Evolutionary conservation across 805 yeast species (phyloP), one percentile per base, ranked within the genome.

Genomic region (Saturnispora mendoncae): DNA sequence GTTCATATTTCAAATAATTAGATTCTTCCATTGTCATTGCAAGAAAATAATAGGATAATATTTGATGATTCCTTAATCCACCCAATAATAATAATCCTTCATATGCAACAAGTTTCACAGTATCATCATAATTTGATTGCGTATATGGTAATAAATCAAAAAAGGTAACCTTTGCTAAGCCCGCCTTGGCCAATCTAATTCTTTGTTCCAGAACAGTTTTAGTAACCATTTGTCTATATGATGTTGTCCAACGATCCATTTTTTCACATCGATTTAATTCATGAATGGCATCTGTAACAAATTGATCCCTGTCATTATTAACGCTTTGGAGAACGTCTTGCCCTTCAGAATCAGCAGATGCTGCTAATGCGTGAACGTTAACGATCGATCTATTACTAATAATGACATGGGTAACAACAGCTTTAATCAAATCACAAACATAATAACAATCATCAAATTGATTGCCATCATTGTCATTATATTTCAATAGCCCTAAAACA

Each of bases 201-300:
- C 80, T 83, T 47, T 75, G 79, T 30, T 62, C 59, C 18, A 87
- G 50, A 23, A 87, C 74, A 4, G 74, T 64, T 21, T 67, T 60
- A 14, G 87, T 69, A 30, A 84, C 64, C 28, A 69, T 47, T 43
- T 71, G 57, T 39, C 76, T 80, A 46, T 73, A 76, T 0, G 95
- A 80, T 1, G 96, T 90, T 6, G 81, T 68, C 94, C 94, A 86
- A 33, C 74, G 78, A 53, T 90, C 97, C 62, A 92, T 69, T 46
- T 87, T 77, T 49, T 78, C 76, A 45, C 78, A 71, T 44, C 97
- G 70, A 42, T 79, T 76, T 35, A 92, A 66, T 54, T 88, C 97
- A 6, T 71, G 68, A 6, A 79, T 51, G 0, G 79, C 76, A 13
- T 69, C 71, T 3, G 56, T 49, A 2, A 74, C 55, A 51, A 71